Evolutionary conservation across 805 yeast species (phyloP).

Genomic region (Pichia cephalocereana): DNA sequence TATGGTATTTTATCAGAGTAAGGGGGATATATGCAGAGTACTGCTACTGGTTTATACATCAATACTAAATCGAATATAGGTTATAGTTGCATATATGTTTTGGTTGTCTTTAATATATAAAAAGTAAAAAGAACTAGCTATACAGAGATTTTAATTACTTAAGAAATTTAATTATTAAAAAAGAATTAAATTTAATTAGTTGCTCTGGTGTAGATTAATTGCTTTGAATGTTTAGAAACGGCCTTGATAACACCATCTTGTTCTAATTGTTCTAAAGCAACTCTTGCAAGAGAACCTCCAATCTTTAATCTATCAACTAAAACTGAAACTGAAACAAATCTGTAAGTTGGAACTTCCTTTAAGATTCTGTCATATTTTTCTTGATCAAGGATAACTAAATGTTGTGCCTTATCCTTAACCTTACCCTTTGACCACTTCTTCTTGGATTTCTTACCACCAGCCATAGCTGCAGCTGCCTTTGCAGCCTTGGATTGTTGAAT

Average conservation of each 20-base stretch:
- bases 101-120: background rate
- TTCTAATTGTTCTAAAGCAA: constrained; percentile 94
- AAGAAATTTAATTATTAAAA: background rate
- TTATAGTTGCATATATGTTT: background rate
- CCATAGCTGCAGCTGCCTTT: constrained; percentile 99
- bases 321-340: constrained; percentile 95
- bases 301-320: constrained; percentile 98
- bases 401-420: constrained; percentile 99
- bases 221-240: constrained; percentile 91
- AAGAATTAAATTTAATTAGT: constrained; percentile 37
- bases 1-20: too few species aligned
- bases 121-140: background rate
- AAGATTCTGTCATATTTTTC: constrained; percentile 98
- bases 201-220: constrained; percentile 89
- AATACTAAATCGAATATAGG: background rate
- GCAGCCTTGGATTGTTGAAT: constrained; percentile 99
- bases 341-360: constrained; percentile 99
- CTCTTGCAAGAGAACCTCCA: constrained; percentile 98
- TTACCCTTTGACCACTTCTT: constrained; percentile 99
- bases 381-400: constrained; percentile 94
- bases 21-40: too few species aligned
- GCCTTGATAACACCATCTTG: constrained; percentile 91
- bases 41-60: too few species aligned
- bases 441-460: constrained; percentile 99
- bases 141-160: background rate